Evolutionary conservation across 805 yeast species (phyloP).

Genomic region (Maudiozyma saulgeensis): DNA sequence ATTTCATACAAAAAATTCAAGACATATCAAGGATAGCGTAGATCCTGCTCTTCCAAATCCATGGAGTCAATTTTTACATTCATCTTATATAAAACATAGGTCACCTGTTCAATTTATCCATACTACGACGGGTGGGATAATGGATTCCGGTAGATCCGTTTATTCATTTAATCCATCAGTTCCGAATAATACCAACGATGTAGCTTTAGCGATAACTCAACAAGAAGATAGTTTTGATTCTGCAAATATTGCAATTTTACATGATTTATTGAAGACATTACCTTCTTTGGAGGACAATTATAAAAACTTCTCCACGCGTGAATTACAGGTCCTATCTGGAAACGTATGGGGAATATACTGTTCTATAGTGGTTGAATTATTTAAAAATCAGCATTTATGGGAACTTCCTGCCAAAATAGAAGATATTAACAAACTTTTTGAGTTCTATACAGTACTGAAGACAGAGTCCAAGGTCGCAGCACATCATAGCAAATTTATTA

Average conservation of each 20-base stretch:
- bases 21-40: slow-evolving; percentile 12
- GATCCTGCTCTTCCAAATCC: slow-evolving; percentile 23
- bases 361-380: slow-evolving; percentile 20
- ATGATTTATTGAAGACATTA: slow-evolving; percentile 25
- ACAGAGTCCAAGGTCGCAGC: slow-evolving; percentile 21
- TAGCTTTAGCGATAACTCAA: slow-evolving; percentile 9
- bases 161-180: slow-evolving; percentile 20
- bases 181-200: slow-evolving; percentile 14
- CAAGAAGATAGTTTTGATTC: slow-evolving; percentile 11
- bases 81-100: slow-evolving; percentile 25
- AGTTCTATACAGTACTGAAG: slow-evolving; percentile 22
- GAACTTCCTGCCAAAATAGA: slow-evolving; percentile 27
- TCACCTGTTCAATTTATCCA: slow-evolving; percentile 26
- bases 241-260: slow-evolving; percentile 17
- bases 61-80: slow-evolving; percentile 26
- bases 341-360: slow-evolving; percentile 28
- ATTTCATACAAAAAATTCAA: slow-evolving; percentile 17
- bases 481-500: slow-evolving; percentile 16
- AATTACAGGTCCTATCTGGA: slow-evolving; percentile 21
- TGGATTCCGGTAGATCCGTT: slow-evolving; percentile 23
- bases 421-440: slow-evolving; percentile 18
- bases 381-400: slow-evolving; percentile 25
- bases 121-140: slow-evolving; percentile 14
- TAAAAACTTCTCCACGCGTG: slow-evolving; percentile 21
- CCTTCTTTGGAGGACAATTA: slow-evolving; percentile 26